A percentile compares a stretch with the other conserved stretches of the same genome.
Conservation (phyloP, 371 early-diverging fungal species). For the Mucor irregularis region DNA sequence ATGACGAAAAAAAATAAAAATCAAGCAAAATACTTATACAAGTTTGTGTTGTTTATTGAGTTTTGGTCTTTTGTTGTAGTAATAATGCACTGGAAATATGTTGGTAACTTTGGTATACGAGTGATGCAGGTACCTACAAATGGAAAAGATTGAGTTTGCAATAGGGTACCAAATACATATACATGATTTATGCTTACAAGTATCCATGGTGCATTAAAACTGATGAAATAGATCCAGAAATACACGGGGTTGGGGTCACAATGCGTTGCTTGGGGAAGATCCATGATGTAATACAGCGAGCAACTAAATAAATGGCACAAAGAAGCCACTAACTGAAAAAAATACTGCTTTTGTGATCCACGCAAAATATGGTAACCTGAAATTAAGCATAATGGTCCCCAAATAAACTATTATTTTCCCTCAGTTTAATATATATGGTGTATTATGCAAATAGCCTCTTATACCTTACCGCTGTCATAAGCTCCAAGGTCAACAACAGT, state of each 20-base stretch:
- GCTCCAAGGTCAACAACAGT: conserved; percentile 80
- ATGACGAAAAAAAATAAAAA: conserved; percentile 10
- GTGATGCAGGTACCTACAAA: conserved; percentile 10
- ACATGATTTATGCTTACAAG: conserved; percentile 23
- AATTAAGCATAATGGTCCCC: conserved; percentile 77
- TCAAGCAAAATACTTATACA: neutral
- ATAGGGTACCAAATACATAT: too few relatives aligned
- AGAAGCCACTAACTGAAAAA: conserved; percentile 67
- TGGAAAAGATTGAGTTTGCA: neutral
- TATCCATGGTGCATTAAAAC: conserved; percentile 49
- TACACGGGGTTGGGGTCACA: conserved; percentile 43
- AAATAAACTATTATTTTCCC: too few relatives aligned
- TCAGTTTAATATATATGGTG: too few relatives aligned
- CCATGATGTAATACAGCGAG: conserved; percentile 38
- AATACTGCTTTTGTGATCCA: conserved; percentile 63
- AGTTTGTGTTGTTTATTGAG: neutral
- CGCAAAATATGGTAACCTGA: conserved; percentile 64
- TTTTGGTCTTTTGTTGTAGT: neutral
- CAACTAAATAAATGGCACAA: conserved; percentile 41
- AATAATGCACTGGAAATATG: neutral
- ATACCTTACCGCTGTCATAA: conserved; percentile 77
- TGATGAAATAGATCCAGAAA: conserved; percentile 47
- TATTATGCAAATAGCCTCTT: too few relatives aligned
- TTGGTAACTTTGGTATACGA: conserved; percentile 8
- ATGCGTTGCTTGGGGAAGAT: conserved; percentile 30